Conservation (phyloP, 169 alveolate genomes). For the Cyclospora cayetanensis region DNA sequence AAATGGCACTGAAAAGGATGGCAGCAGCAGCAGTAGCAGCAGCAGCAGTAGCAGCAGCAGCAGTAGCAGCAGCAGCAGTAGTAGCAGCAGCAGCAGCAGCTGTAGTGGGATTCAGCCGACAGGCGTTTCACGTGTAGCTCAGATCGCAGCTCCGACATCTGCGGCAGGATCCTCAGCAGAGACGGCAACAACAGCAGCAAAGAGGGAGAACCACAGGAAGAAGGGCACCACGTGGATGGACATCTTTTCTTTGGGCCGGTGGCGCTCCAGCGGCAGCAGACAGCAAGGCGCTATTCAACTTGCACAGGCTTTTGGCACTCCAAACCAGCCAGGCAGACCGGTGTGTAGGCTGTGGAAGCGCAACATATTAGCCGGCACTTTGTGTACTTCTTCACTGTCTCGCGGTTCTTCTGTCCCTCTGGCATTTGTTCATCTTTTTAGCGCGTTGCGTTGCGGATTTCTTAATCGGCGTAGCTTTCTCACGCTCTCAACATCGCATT, state of each 20-base stretch:
- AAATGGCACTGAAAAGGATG: neutral
- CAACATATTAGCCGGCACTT: neutral
- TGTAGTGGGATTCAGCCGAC: neutral
- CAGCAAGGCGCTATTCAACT: constrained; percentile 24
- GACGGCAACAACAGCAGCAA: neutral
- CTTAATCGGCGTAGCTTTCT: too few relatives aligned
- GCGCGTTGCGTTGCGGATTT: too few relatives aligned
- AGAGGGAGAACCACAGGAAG: neutral
- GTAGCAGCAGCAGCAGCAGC: neutral
- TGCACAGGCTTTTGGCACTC: constrained; percentile 28
- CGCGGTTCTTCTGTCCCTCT: neutral
- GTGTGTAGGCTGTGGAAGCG: neutral
- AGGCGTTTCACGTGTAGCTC: neutral
- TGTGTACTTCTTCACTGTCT: neutral
- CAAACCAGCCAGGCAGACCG: constrained; percentile 59
- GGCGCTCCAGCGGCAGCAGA: neutral
- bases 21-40: constrained; percentile 17
- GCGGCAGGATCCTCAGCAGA: neutral
- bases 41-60: neutral
- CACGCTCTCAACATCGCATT: too few relatives aligned
- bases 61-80: neutral
- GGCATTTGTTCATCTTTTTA: neutral
- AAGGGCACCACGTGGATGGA: neutral
- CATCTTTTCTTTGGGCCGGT: neutral
- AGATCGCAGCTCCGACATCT: neutral